Percentiles rank a stretch among this genome's conserved stretches.
phyloP scores from a whole-genome alignment of 371 early-diverging fungal species.

The Nematocida sp. region DNA sequence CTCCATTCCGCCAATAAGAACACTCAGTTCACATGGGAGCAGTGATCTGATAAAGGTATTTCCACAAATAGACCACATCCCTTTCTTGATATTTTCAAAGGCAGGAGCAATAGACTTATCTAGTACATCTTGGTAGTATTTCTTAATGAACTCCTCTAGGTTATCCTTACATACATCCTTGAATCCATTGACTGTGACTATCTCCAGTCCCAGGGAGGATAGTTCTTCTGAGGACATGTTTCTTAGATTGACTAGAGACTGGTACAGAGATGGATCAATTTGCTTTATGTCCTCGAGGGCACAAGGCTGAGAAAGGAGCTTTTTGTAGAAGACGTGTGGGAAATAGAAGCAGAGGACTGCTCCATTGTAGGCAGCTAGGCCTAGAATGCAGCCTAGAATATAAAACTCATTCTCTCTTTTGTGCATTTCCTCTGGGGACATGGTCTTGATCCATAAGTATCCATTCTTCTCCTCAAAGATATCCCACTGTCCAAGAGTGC shows the following conservation, averaged over 20 bases:
- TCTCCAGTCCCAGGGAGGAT: constrained; percentile 68
- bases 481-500: constrained; percentile 55
- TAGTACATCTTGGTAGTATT: constrained; percentile 74
- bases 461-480: constrained; percentile 67
- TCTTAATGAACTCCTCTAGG: constrained; percentile 68
- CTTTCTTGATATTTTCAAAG: constrained; percentile 72
- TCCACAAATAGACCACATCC: constrained; percentile 77
- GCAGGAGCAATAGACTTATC: constrained; percentile 67
- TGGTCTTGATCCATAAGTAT: constrained; percentile 66
- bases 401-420: constrained; percentile 64
- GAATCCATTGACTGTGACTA: constrained; percentile 16
- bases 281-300: constrained; percentile 69
- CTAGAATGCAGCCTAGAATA: constrained; percentile 69
- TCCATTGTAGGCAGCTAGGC: constrained; percentile 72
- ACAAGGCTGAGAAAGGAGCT: constrained; percentile 70
- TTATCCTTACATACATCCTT: constrained; percentile 68
- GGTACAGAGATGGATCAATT: constrained; percentile 66
- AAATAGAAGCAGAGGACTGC: constrained; percentile 68
- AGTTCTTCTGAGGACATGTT: constrained; percentile 69
- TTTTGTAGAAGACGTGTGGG: constrained; percentile 68
- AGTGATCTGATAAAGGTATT: constrained; percentile 47
- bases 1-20: constrained; percentile 80
- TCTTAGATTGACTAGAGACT: constrained; percentile 64
- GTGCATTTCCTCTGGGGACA: constrained; percentile 63
- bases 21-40: constrained; percentile 79